These are phyloP conservation scores for Rhexocercosporidium sp. DNA, from an alignment of 2,329 filamentous ascomycete genomes.

Conservation along the genomic window DNA sequence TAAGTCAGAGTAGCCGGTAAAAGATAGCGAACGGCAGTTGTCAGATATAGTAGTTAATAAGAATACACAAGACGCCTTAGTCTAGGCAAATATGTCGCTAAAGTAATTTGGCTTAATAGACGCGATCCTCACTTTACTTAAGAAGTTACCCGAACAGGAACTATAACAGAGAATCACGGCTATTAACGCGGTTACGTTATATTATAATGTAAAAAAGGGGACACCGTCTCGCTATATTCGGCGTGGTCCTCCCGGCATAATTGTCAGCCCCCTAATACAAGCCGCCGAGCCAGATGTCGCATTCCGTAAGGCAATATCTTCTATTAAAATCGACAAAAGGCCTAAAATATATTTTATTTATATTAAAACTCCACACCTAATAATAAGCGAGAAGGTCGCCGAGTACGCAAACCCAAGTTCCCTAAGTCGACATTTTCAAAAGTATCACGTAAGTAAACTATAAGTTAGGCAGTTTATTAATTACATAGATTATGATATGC, in stretches of 20 bases:
- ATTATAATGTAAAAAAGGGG: neutral
- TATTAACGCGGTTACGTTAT: neutral
- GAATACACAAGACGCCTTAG: neutral
- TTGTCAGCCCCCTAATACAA: neutral
- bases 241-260: neutral
- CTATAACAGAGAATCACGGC: neutral
- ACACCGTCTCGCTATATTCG: neutral
- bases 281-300: neutral
- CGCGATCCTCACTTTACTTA: neutral
- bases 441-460: neutral
- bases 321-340: neutral
- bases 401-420: neutral
- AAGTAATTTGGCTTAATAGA: neutral
- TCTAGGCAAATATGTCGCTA: neutral
- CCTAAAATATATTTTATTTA: neutral
- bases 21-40: neutral
- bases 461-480: neutral
- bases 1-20: neutral
- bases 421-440: neutral
- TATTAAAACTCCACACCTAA: neutral
- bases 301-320: neutral
- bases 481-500: neutral
- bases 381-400: neutral
- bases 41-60: neutral
- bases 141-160: neutral